A percentile compares a stretch with the other conserved stretches of the same genome.
Conservation (phyloP, 106 monocot genomes). For the Dendrobium catenatum region DNA sequence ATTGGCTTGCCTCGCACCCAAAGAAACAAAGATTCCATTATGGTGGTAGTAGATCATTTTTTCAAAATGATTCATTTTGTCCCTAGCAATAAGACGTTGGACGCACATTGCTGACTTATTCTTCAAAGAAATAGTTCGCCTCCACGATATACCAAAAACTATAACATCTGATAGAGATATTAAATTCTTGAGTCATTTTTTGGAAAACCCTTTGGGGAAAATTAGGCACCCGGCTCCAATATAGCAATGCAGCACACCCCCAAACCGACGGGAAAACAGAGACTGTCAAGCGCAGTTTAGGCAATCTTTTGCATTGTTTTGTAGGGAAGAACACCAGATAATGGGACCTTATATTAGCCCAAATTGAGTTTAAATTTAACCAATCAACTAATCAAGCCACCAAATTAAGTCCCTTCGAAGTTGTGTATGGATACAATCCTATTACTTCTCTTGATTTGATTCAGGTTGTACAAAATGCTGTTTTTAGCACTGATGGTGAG, state of each 20-base stretch:
- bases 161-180: neutral
- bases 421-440: neutral
- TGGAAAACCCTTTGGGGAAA: no score
- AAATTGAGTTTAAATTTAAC: no score
- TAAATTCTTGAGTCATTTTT: no score
- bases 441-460: conserved; percentile 3
- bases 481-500: neutral
- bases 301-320: conserved; percentile 6
- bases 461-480: neutral
- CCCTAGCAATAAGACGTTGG: neutral
- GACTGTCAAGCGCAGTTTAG: neutral
- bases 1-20: neutral
- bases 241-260: no score
- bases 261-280: no score
- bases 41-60: neutral
- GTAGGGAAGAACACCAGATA: no score
- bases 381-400: neutral
- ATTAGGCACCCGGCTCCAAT: no score
- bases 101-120: neutral
- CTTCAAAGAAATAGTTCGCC: neutral
- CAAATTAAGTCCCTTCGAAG: neutral
- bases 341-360: no score
- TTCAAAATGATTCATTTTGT: conserved; percentile 8
- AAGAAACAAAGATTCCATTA: neutral
- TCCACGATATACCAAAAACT: neutral